A percentile compares a stretch with the other conserved stretches of the same genome.
Conservation (phyloP, 2,329 filamentous ascomycete species). For the Erysiphe pulchra region DNA sequence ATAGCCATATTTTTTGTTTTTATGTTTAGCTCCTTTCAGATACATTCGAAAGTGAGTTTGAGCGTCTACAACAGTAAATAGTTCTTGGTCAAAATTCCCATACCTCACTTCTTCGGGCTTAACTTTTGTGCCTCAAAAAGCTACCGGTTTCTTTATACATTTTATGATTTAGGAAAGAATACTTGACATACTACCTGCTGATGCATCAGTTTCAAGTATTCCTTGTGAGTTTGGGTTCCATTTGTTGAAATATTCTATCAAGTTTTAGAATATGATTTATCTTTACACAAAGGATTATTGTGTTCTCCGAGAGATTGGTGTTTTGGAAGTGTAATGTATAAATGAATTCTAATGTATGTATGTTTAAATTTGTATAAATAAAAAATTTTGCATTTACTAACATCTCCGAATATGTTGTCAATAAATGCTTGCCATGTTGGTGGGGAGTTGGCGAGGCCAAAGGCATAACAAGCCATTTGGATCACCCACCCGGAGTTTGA, state of each 20-base stretch:
- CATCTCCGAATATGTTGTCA: neutral
- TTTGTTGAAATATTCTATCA: too few relatives aligned
- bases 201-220: neutral
- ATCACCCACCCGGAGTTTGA: neutral
- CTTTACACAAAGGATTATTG: too few relatives aligned
- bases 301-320: too few relatives aligned
- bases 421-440: neutral
- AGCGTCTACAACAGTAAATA: neutral
- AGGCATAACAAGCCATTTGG: neutral
- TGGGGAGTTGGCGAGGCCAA: neutral
- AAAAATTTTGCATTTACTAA: neutral
- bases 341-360: too few relatives aligned
- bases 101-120: neutral
- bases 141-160: neutral
- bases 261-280: neutral
- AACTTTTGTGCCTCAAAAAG: neutral
- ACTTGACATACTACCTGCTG: neutral
- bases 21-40: neutral
- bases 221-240: neutral
- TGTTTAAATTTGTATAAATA: neutral
- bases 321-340: too few relatives aligned
- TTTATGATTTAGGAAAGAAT: neutral
- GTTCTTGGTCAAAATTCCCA: neutral
- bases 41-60: neutral
- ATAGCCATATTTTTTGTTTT: neutral